A percentile compares a stretch with the other conserved stretches of the same genome.
Conservation (phyloP, 2,329 filamentous ascomycete species). For the Fusarium sp. region DNA sequence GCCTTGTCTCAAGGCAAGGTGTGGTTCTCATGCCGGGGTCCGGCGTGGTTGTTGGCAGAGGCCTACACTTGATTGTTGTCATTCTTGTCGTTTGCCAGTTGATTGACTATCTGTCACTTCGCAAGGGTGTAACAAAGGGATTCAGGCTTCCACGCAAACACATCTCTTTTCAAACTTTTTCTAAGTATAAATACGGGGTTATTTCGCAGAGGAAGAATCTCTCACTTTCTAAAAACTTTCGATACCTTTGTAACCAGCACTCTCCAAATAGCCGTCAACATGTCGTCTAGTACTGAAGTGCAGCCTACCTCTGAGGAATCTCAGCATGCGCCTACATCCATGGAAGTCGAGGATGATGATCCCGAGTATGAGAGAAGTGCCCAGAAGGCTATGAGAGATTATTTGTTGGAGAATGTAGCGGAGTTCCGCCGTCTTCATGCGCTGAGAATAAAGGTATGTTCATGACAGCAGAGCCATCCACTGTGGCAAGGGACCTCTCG, state of each 20-base stretch:
- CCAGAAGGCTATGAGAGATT: neutral
- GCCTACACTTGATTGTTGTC: neutral
- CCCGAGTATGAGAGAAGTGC: neutral
- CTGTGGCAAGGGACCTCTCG: neutral
- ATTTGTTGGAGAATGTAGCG: neutral
- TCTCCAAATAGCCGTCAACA: neutral
- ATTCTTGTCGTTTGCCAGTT: neutral
- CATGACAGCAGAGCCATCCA: rapidly evolving
- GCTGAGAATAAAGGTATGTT: conserved; percentile 17
- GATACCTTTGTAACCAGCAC: too few relatives aligned
- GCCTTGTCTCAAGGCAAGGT: neutral
- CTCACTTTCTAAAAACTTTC: too few relatives aligned
- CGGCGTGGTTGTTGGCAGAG: neutral
- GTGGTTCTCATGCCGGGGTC: neutral
- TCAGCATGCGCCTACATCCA: too few relatives aligned
- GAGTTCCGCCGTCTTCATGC: conserved; percentile 14
- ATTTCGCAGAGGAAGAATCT: rapidly evolving
- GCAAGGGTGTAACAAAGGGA: neutral
- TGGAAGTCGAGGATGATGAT: too few relatives aligned
- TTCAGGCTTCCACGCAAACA: neutral
- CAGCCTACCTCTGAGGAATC: neutral
- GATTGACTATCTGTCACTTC: neutral
- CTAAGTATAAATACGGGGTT: neutral
- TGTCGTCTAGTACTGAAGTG: neutral
- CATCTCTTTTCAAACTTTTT: rapidly evolving